phyloP scores from a whole-genome alignment of 106 monocot genomes.

The Hemerocallis citrina region DNA sequence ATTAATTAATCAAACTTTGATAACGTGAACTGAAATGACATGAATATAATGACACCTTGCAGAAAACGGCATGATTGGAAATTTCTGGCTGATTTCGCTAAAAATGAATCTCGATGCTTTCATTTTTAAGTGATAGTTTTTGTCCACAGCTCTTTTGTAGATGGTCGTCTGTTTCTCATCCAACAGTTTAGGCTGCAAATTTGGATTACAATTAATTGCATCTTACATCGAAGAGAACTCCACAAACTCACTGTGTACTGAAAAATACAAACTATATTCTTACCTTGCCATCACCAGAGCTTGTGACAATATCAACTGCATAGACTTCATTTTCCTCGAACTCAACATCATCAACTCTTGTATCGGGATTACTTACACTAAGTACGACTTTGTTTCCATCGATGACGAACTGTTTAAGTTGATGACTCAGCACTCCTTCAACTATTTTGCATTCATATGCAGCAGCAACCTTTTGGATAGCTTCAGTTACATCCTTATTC shows the following conservation, averaged over 20 bases:
- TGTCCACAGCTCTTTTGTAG: constrained; percentile 92
- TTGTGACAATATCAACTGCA: constrained; percentile 82
- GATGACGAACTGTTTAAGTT: constrained; percentile 92
- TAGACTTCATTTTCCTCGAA: constrained; percentile 99
- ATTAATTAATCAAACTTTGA: not conserved
- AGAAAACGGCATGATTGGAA: constrained; percentile 82
- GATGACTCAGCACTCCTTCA: constrained; percentile 94
- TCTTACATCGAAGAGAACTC: not conserved
- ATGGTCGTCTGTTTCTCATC: constrained; percentile 92
- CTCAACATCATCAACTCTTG: constrained; percentile 86
- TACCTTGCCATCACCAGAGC: constrained; percentile 94
- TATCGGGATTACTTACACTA: constrained; percentile 66
- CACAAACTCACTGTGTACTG: not conserved
- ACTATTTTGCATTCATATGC: constrained; percentile 97
- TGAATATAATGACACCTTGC: constrained; percentile 37
- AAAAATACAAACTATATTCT: not conserved
- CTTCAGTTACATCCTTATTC: constrained; percentile 92
- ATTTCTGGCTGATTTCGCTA: constrained; percentile 88
- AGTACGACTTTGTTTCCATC: constrained; percentile 94
- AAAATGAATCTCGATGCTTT: constrained; percentile 92
- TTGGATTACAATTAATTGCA: not conserved
- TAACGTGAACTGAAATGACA: too few relatives aligned
- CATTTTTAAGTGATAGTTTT: constrained; percentile 88
- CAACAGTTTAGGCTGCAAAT: constrained; percentile 62
- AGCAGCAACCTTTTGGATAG: constrained; percentile 94